Evolutionary conservation across 1,284 basidiomycete genomes (phyloP).

Genomic region (Malassezia dermatis): DNA sequence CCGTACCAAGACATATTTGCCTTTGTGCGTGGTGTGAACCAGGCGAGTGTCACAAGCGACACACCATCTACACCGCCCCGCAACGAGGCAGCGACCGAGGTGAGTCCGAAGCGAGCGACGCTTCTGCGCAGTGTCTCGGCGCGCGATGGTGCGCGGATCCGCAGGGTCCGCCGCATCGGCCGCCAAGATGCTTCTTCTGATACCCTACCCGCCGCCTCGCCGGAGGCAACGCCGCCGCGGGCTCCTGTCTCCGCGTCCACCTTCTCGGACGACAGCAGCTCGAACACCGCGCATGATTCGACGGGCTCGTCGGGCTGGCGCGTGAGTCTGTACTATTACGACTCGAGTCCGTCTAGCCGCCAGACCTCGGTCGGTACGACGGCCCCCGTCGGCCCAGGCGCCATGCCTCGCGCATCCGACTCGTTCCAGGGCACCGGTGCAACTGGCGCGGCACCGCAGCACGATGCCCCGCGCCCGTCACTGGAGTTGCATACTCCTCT

Average conservation of each 20-base stretch:
- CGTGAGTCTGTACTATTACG: slow-evolving; percentile 6
- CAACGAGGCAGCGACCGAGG: neutral
- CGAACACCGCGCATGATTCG: neutral
- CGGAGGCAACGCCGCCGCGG: neutral
- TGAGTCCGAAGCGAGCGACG: slow-evolving; percentile 8
- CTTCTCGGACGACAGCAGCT: neutral
- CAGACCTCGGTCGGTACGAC: neutral
- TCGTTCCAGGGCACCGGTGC: neutral
- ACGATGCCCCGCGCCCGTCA: neutral
- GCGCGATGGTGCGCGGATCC: slow-evolving; percentile 11
- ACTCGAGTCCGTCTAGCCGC: neutral
- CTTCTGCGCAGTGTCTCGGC: slow-evolving; percentile 17
- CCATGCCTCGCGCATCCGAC: neutral
- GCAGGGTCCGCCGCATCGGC: slow-evolving; percentile 6
- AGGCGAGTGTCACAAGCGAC: slow-evolving; percentile 2
- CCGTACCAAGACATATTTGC: slow-evolving; percentile 14
- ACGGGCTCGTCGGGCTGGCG: slow-evolving; percentile 3
- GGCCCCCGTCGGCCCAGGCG: neutral
- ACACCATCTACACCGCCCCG: neutral
- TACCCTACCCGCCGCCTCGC: neutral
- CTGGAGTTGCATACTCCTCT: neutral
- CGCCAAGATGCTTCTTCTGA: neutral
- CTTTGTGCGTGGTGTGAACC: slow-evolving; percentile 15
- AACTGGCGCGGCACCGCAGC: neutral
- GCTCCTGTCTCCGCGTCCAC: neutral